Percentiles rank a stretch among this genome's conserved stretches.
These are phyloP conservation scores for Lobosporangium transversale DNA, from an alignment of 192 early-diverging fungal species.

Conservation along the genomic window DNA sequence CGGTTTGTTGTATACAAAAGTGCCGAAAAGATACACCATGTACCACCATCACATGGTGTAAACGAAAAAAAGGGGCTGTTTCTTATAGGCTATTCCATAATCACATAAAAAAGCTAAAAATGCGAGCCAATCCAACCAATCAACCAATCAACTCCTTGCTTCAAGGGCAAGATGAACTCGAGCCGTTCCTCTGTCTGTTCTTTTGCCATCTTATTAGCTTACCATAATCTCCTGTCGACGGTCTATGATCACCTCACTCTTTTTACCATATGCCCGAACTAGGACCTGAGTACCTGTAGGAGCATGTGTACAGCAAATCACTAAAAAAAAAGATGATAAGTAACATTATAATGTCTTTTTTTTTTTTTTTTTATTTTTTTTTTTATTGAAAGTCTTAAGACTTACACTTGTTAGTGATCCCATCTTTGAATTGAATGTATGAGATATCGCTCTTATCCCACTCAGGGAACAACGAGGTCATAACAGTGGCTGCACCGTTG, in stretches of 20 bases:
- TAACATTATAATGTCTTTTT: no score
- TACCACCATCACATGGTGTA: no score
- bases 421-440: constrained; percentile 78
- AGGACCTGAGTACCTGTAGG: constrained; percentile 70
- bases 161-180: not conserved
- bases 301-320: constrained; percentile 78
- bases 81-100: no score
- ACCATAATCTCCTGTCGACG: constrained; percentile 86
- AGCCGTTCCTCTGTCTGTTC: not conserved
- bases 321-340: constrained; percentile 19
- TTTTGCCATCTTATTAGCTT: no score
- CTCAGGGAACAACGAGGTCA: constrained; percentile 65
- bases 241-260: constrained; percentile 90
- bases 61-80: no score
- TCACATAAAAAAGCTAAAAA: constrained; percentile 1
- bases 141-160: not conserved
- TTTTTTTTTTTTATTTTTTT: not conserved
- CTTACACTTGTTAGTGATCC: constrained; percentile 84
- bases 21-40: no score
- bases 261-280: constrained; percentile 89
- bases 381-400: not conserved
- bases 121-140: not conserved
- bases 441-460: constrained; percentile 68
- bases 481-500: constrained; percentile 68
- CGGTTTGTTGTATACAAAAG: no score